Base-by-base conservation (phyloP, 1,284 basidiomycete genomes). In the Sanguinoderma infundibulare region DNA sequence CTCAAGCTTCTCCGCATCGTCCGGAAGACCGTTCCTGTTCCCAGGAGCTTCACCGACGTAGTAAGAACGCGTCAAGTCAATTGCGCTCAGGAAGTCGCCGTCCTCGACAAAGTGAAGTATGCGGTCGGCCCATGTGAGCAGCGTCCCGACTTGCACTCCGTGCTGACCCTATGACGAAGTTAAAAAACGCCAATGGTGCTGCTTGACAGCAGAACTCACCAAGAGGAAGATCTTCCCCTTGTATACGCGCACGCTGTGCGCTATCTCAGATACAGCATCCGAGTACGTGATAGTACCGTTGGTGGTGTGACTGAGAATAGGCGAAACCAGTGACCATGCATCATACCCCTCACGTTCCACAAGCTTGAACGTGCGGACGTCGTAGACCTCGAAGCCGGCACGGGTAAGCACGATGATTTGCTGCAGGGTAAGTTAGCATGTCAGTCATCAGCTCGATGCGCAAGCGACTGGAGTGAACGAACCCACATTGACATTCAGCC, bases 81-180 rank as follows among this genome's bases (percentile, higher is more conserved):
- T 98, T 1, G 98, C 97, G 47, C 84, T 87, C 17, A 99, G 80
- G 73, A 98, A 96, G 70, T 98, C 91, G 32, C 96, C 95, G 5
- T 84, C 81, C 70, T 95, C 85, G 28, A 98, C 96, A 55, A 91
- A 87, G 4, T 87, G 82, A 32, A 98, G 79, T 24, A 99, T 89
- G 24, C 92, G 89, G 73, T 99, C 96, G 10, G 97, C 95, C 98
- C 98, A 99, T 0, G 95, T 95, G 47, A 97, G 80, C 26, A 98
- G 80, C 0, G 92, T 94, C 30, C 96, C 98, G 0, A 93, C 94
- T 72, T 87, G 84, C 1, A 98, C 69, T 60, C 88, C 87, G 61
- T 87, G 82, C 58, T 83, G 83, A 49, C 84, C 83, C 92, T 94
- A 65, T 17, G 44, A 61, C n/a, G 3, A 10, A 14, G 44, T 47